phyloP scores from a whole-genome alignment of 202 grass and related monocot genomes.

The Digitaria exilis region DNA sequence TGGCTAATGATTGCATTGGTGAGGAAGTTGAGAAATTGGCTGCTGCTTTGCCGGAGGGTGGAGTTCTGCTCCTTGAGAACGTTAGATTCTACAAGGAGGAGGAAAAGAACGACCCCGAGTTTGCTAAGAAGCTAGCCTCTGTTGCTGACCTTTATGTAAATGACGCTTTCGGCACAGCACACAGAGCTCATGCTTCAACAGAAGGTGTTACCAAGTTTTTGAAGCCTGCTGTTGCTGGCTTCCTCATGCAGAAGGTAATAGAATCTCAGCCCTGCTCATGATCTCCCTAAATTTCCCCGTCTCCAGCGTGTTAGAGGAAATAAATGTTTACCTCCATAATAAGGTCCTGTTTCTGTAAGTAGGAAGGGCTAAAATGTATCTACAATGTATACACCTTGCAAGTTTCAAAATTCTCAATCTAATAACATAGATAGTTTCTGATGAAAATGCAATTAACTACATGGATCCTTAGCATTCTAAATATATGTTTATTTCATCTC shows the following conservation, averaged over 20 bases:
- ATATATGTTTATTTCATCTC: background rate
- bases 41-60: constrained; percentile 66
- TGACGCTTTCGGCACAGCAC: constrained; percentile 86
- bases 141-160: constrained; percentile 93
- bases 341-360: background rate
- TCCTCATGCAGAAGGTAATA: constrained; percentile 98
- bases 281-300: background rate
- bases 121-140: constrained; percentile 93
- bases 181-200: constrained; percentile 91
- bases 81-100: constrained; percentile 94
- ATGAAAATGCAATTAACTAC: background rate
- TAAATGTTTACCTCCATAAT: background rate
- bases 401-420: background rate
- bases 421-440: background rate
- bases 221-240: constrained; percentile 83
- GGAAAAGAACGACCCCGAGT: constrained; percentile 91
- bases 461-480: background rate
- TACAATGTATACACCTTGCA: background rate
- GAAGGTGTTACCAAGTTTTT: constrained; percentile 93
- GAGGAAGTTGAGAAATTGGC: constrained; percentile 78
- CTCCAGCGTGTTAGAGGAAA: background rate
- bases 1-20: constrained; percentile 78
- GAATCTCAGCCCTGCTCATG: background rate
- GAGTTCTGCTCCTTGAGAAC: constrained; percentile 92
- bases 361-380: background rate